Conservation (phyloP, 805 yeast species). For the Wickerhamomyces hampshirensis region DNA sequence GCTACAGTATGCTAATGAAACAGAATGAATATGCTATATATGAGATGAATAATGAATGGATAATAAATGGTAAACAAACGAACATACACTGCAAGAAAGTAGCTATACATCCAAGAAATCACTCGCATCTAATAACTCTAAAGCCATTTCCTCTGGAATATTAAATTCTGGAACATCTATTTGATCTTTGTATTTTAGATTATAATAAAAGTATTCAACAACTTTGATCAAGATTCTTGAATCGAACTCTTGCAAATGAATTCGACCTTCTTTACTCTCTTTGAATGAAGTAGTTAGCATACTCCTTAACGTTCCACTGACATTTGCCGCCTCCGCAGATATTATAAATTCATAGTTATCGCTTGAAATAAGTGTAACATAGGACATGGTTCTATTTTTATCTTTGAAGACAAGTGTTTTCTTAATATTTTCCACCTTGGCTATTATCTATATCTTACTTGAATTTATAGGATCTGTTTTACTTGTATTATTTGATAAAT, state of each 20-base stretch:
- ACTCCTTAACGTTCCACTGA: conserved; percentile 58
- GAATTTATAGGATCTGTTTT: too few relatives aligned
- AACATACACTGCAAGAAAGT: too few relatives aligned
- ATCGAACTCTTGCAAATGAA: conserved; percentile 59
- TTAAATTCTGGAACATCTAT: conserved; percentile 78
- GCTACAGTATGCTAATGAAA: too few relatives aligned
- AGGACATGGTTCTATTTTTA: conserved; percentile 13
- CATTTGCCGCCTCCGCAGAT: conserved; percentile 68
- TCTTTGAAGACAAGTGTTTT: too few relatives aligned
- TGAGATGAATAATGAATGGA: too few relatives aligned
- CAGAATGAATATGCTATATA: too few relatives aligned
- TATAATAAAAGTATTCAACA: conserved; percentile 79
- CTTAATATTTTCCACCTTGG: too few relatives aligned
- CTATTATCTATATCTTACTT: too few relatives aligned
- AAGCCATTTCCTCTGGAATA: conserved; percentile 89
- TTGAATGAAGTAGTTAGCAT: conserved; percentile 53
- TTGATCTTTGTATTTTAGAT: conserved; percentile 54
- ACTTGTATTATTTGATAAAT: too few relatives aligned
- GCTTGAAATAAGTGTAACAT: conserved; percentile 65
- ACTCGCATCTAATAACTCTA: conserved; percentile 88
- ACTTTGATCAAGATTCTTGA: conserved; percentile 71
- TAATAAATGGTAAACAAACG: too few relatives aligned
- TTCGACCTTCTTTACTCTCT: conserved; percentile 54
- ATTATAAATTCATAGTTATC: conserved; percentile 64
- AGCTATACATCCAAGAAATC: conserved; percentile 74